Evolutionary conservation across 352 stramenopile genomes (phyloP).

Genomic region (Phytophthora macrochlamydospora): DNA sequence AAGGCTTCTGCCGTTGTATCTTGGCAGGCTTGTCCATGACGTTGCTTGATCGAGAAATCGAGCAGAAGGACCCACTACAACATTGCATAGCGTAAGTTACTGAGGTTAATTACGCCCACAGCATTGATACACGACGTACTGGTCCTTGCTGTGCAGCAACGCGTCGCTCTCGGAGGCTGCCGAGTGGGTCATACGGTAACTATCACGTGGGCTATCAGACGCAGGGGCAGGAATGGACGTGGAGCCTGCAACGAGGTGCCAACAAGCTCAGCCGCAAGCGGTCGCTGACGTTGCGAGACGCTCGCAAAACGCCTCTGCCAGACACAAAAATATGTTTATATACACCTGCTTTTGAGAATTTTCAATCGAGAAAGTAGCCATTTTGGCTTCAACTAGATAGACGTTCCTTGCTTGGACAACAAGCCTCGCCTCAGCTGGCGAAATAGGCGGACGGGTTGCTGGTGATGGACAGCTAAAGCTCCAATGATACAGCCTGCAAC

Average conservation of each 20-base stretch:
- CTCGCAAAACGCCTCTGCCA: slow-evolving; percentile 12
- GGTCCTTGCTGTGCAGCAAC: slow-evolving; percentile 32
- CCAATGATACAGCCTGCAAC: slow-evolving; percentile 41
- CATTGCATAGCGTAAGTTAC: slow-evolving; percentile 1
- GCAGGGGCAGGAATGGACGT: not conserved
- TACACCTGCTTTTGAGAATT: no score
- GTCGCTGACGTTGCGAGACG: not conserved
- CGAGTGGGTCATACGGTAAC: slow-evolving; percentile 22
- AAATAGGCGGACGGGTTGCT: slow-evolving; percentile 11
- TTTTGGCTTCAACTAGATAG: slow-evolving; percentile 1
- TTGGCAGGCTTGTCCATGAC: slow-evolving; percentile 44
- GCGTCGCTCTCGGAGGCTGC: slow-evolving; percentile 31
- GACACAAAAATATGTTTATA: slow-evolving; percentile 3
- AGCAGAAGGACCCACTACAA: slow-evolving; percentile 51
- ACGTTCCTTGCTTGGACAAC: not conserved
- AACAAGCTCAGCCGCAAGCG: not conserved
- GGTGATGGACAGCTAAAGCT: slow-evolving; percentile 15
- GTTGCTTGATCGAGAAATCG: slow-evolving; percentile 67
- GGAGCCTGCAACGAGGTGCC: not conserved
- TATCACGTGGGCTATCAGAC: not conserved
- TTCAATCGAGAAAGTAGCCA: slow-evolving; percentile 12
- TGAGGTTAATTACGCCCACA: not conserved
- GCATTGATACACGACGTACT: slow-evolving; percentile 30
- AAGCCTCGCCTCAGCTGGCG: not conserved
- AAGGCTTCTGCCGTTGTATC: slow-evolving; percentile 12